phyloP scores from a whole-genome alignment of 1,139 yeast species.

The Candida tunisiensis region DNA sequence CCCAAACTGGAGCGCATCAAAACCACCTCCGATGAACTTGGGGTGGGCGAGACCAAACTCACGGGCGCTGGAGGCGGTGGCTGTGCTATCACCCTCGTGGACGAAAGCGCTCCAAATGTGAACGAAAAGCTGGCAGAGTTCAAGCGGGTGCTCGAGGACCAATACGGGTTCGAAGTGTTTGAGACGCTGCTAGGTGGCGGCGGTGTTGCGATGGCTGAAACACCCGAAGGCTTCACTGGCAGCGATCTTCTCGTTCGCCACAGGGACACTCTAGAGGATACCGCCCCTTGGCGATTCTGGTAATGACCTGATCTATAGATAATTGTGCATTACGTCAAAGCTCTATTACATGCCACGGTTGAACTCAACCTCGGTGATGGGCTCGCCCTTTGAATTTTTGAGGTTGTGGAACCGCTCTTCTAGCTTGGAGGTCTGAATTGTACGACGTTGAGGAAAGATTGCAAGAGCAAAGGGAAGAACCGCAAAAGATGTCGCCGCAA shows the following conservation, averaged over 20 bases:
- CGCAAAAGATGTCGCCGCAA: constrained; percentile 67
- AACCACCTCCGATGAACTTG: constrained; percentile 38
- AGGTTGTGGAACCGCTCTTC: constrained; percentile 47
- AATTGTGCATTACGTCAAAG: no score
- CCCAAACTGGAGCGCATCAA: constrained; percentile 67
- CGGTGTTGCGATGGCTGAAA: constrained; percentile 54
- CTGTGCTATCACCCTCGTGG: constrained; percentile 77
- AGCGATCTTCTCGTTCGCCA: no score
- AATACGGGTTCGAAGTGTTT: constrained; percentile 53
- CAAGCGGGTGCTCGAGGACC: constrained; percentile 16
- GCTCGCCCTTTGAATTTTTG: constrained; percentile 47
- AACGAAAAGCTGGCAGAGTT: constrained; percentile 22
- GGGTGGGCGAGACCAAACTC: constrained; percentile 75
- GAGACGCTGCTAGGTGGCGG: constrained; percentile 77
- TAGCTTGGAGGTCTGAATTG: constrained; percentile 36
- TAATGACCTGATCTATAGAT: no score
- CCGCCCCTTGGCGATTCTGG: no score
- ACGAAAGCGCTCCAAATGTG: constrained; percentile 19
- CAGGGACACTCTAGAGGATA: no score
- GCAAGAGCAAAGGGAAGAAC: constrained; percentile 92
- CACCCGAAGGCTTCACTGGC: no score
- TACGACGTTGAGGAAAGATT: constrained; percentile 80
- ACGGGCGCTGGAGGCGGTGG: constrained; percentile 99
- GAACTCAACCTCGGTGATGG: constrained; percentile 50
- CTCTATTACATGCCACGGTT: constrained; percentile 92